A percentile compares a stretch with the other conserved stretches of the same genome.
Evolutionary conservation across 108 stramenopile genomes (phyloP).

Genomic region (Phaeodactylum tricornutum): DNA sequence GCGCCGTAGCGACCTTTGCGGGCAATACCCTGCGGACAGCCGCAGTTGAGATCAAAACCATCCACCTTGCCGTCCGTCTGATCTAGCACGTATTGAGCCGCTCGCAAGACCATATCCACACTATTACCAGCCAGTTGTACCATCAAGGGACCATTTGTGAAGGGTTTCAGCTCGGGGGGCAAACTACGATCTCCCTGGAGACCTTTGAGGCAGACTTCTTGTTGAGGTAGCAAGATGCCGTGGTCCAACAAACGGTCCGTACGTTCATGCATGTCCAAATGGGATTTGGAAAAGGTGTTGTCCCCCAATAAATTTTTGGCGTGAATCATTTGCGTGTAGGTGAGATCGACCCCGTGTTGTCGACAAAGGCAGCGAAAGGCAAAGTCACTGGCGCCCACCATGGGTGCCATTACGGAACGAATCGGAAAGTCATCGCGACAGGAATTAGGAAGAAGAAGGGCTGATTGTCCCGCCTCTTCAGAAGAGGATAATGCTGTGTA

Average conservation of each 20-base stretch:
- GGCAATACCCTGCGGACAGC: slow-evolving; percentile 95
- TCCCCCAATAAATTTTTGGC: slow-evolving; percentile 49
- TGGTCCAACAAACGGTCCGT: background rate
- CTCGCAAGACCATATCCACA: slow-evolving; percentile 55
- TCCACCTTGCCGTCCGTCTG: slow-evolving; percentile 15
- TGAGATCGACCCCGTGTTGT: slow-evolving; percentile 74
- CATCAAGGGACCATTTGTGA: slow-evolving; percentile 37
- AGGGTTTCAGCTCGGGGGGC: slow-evolving; percentile 2
- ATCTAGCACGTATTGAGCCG: slow-evolving; percentile 68
- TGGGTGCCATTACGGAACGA: slow-evolving; percentile 42
- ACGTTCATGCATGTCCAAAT: slow-evolving; percentile 60
- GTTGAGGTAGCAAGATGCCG: slow-evolving; percentile 9
- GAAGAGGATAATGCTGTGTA: too few species aligned
- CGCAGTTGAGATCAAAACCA: slow-evolving; percentile 81
- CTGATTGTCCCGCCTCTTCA: too few species aligned
- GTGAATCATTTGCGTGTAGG: slow-evolving; percentile 96
- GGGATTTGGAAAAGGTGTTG: slow-evolving; percentile 40
- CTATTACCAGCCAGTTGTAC: slow-evolving; percentile 94
- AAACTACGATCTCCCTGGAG: slow-evolving; percentile 1
- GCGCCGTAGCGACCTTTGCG: slow-evolving; percentile 93
- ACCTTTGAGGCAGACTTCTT: slow-evolving; percentile 13
- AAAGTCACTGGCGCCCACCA: slow-evolving; percentile 80
- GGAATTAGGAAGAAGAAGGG: too few species aligned
- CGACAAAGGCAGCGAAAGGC: slow-evolving; percentile 84
- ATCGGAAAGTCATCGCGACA: slow-evolving; percentile 8